phyloP scores from a whole-genome alignment of 73 alveolate genomes.

The Tetrahymena elliotti region DNA sequence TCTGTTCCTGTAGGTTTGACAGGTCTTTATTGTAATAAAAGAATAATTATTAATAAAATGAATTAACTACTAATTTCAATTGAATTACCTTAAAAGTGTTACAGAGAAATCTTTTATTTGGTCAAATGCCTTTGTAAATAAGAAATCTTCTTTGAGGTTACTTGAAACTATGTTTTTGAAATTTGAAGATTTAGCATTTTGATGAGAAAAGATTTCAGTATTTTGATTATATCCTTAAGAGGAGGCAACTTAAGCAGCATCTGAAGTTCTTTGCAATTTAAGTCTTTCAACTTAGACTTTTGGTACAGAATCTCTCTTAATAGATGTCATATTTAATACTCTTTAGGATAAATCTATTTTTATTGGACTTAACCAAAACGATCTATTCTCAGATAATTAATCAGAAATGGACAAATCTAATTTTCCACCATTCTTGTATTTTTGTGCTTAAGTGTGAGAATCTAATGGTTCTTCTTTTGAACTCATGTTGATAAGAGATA shows the following conservation, averaged over 20 bases:
- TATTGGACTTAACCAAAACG: slow-evolving; percentile 59
- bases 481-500: slow-evolving; percentile 49
- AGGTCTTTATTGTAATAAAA: slow-evolving; percentile 69
- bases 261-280: slow-evolving; percentile 22
- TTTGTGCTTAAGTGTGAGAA: slow-evolving; percentile 25
- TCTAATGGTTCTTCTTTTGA: neutral
- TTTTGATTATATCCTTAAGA: neutral
- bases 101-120: slow-evolving; percentile 71
- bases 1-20: slow-evolving; percentile 86
- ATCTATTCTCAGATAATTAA: slow-evolving; percentile 41
- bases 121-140: slow-evolving; percentile 74
- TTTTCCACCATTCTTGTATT: neutral
- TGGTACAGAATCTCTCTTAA: slow-evolving; percentile 71
- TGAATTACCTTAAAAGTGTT: slow-evolving; percentile 38
- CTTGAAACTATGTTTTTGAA: neutral
- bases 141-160: slow-evolving; percentile 19
- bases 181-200: neutral
- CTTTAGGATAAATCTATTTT: slow-evolving; percentile 63
- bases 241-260: neutral
- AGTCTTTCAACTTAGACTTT: slow-evolving; percentile 73
- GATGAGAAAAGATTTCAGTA: neutral
- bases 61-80: too few relatives aligned
- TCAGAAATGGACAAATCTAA: slow-evolving; percentile 29
- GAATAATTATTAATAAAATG: too few relatives aligned
- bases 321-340: slow-evolving; percentile 74